Conservation (phyloP, 495 filamentous ascomycete species). For the Penicillium flavigenum region DNA sequence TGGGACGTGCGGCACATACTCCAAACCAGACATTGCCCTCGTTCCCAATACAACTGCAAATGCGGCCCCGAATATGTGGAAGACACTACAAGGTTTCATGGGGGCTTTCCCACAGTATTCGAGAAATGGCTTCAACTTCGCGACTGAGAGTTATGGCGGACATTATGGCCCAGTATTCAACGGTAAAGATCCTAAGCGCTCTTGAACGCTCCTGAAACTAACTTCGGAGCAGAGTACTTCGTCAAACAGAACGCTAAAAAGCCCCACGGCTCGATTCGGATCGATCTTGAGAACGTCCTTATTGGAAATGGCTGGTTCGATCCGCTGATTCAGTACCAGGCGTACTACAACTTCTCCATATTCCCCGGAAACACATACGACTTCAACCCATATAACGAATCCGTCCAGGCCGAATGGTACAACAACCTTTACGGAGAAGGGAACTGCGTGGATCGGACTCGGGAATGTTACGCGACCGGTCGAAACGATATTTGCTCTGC, state of each 20-base stretch:
- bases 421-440: conserved; percentile 61
- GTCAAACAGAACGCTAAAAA: conserved; percentile 39
- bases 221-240: conserved; percentile 21
- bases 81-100: conserved; percentile 62
- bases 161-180: conserved; percentile 62
- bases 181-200: conserved; percentile 37
- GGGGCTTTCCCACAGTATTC: conserved; percentile 62
- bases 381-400: conserved; percentile 50
- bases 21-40: conserved; percentile 47
- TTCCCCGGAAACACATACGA: conserved; percentile 60
- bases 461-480: conserved; percentile 46
- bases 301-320: conserved; percentile 62
- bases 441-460: conserved; percentile 59
- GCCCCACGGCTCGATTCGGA: conserved; percentile 40
- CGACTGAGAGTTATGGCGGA: conserved; percentile 60
- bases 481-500: conserved; percentile 48
- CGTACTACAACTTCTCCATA: conserved; percentile 63
- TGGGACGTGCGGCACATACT: conserved; percentile 55
- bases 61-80: conserved; percentile 60
- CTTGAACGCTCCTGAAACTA: conserved; percentile 50
- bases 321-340: conserved; percentile 59
- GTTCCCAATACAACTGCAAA: conserved; percentile 54
- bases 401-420: conserved; percentile 50
- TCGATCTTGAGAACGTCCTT: conserved; percentile 55
- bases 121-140: conserved; percentile 55